Evolutionary conservation across 805 yeast species (phyloP), one percentile per base, ranked within the genome.

Genomic region (Pichia cabralensis): DNA sequence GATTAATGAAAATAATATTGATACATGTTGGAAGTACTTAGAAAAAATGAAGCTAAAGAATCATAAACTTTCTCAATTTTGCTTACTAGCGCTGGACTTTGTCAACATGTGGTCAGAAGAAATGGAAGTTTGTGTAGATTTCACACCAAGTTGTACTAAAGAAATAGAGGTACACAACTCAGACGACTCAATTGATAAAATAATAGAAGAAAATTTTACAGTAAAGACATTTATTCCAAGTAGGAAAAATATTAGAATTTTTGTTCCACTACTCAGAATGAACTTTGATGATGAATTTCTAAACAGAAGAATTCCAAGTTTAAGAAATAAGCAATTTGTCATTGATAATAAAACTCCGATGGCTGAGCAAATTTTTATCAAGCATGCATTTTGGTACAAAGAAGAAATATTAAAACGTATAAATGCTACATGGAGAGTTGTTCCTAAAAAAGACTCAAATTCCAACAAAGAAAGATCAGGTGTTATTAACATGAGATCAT

Each of bases 321-420:
- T 84, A 23, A 56, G 80, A 16, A 68, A 74, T 23, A 74, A 74
- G 41, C 95, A 86, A 56, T 81, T 74, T 50, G 65, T 83, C 14
- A 66, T 74, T 22, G 79, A 73, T 47, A 60, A 64, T 40, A 70
- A 60, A 40, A 60, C 71, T 6, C 62, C 72, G 0, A 69, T 64
- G 31, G 75, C 71, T 8, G 84, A 81, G 40, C 77, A 69, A 23
- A 46, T 46, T 28, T 69, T 63, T 34, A 69, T 74, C 57, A 64
- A 74, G 37, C 77, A 75, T 41, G 60, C 71, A 3, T 92, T 86
- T 54, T 89, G 98, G 98, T 71, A 80, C 42, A 60, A 94, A 38
- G 75, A 80, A 37, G 67, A 68, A 40, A 52, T 92, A 1, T 58
- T 89, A 34, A 62, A 67, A 30, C 60, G 62, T 12, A 46, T 92